These are phyloP conservation scores for Aspergillus brasiliensis DNA, from an alignment of 2,329 filamentous ascomycete species.

Conservation along the genomic window DNA sequence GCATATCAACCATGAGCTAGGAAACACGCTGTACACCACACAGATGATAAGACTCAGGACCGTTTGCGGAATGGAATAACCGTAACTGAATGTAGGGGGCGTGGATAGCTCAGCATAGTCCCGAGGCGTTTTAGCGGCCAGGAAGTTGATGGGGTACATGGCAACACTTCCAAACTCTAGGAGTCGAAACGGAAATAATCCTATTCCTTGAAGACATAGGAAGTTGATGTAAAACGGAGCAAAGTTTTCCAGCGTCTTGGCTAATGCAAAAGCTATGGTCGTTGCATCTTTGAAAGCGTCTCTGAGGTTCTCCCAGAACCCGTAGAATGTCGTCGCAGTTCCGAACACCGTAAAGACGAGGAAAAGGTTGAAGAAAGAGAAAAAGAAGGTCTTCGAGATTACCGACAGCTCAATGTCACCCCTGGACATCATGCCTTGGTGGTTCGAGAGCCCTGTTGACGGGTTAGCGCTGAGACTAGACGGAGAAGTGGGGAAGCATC, in stretches of 20 bases:
- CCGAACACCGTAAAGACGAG: slow-evolving; percentile 88
- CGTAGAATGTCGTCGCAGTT: slow-evolving; percentile 73
- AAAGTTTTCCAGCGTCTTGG: slow-evolving; percentile 71
- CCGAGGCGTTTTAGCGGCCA: slow-evolving; percentile 82
- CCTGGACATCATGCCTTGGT: slow-evolving; percentile 92
- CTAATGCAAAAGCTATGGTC: slow-evolving; percentile 73
- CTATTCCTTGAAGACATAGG: slow-evolving; percentile 90
- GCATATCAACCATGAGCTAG: slow-evolving; percentile 76
- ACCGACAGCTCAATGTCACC: slow-evolving; percentile 92
- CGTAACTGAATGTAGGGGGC: slow-evolving; percentile 89
- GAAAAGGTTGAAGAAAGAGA: slow-evolving; percentile 99
- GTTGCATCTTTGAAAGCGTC: slow-evolving; percentile 78
- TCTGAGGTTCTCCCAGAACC: slow-evolving; percentile 64
- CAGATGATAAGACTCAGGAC: slow-evolving; percentile 94
- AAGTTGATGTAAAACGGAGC: slow-evolving; percentile 90
- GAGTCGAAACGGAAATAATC: slow-evolving; percentile 87
- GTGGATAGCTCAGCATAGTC: slow-evolving; percentile 81
- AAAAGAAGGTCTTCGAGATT: slow-evolving; percentile 99
- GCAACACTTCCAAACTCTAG: slow-evolving; percentile 85
- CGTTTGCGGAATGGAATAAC: slow-evolving; percentile 91
- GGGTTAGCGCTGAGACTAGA: slow-evolving; percentile 14
- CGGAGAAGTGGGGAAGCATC: slow-evolving; percentile 22
- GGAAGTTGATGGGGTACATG: slow-evolving; percentile 76
- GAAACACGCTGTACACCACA: slow-evolving; percentile 87
- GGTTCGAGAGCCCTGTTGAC: slow-evolving; percentile 68